These are phyloP conservation scores for Alternaria tenuissima DNA, from an alignment of 2,329 filamentous ascomycete genomes.

Conservation along the genomic window DNA sequence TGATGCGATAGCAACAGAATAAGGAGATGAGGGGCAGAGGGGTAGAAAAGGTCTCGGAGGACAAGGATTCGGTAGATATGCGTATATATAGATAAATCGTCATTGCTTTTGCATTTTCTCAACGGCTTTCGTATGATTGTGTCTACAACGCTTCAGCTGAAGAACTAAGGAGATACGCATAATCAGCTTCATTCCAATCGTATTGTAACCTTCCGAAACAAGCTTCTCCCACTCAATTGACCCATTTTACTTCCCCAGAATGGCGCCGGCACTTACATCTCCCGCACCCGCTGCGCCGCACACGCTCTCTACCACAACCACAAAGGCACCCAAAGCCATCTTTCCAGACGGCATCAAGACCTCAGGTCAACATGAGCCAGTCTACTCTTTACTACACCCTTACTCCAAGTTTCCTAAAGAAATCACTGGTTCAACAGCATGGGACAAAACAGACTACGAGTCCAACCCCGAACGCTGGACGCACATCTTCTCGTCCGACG, in stretches of 20 bases:
- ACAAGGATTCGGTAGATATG: not conserved
- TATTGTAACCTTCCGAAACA: not conserved
- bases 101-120: not conserved
- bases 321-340: slow-evolving; percentile 54
- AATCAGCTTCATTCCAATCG: not conserved
- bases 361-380: slow-evolving; percentile 75
- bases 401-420: slow-evolving; percentile 75
- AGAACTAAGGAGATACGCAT: not conserved
- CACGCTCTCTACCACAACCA: slow-evolving; percentile 40
- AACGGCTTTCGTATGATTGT: not conserved
- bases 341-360: slow-evolving; percentile 74
- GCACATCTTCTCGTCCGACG: slow-evolving; percentile 71
- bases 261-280: slow-evolving; percentile 54
- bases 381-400: slow-evolving; percentile 70
- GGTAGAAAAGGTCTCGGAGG: slow-evolving; percentile 22
- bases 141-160: not conserved
- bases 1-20: slow-evolving; percentile 16
- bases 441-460: slow-evolving; percentile 72
- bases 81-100: slow-evolving; percentile 1
- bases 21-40: slow-evolving; percentile 15
- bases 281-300: slow-evolving; percentile 50
- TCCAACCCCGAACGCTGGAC: slow-evolving; percentile 74
- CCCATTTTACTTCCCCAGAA: slow-evolving; percentile 19
- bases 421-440: slow-evolving; percentile 76
- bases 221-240: not conserved